Evolutionary conservation across 345 rosid species (phyloP).

Genomic region (Ricinus communis): DNA sequence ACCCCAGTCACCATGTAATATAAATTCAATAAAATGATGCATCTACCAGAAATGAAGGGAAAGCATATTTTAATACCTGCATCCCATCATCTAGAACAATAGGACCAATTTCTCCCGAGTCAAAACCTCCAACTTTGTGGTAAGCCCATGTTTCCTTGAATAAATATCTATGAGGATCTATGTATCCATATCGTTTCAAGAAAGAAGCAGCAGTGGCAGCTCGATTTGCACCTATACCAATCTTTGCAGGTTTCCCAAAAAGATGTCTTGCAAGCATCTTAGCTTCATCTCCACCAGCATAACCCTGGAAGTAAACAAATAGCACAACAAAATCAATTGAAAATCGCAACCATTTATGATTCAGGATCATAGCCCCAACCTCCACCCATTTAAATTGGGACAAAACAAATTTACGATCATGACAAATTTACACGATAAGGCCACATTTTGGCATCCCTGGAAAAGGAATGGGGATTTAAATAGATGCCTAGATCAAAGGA

Average conservation of each 20-base stretch:
- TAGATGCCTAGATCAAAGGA: too few species aligned
- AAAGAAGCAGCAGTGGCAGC: slow-evolving; percentile 56
- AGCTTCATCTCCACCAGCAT: slow-evolving; percentile 90
- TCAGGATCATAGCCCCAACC: too few species aligned
- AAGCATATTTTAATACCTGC: slow-evolving; percentile 55
- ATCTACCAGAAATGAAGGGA: background rate
- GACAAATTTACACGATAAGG: too few species aligned
- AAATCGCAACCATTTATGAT: background rate
- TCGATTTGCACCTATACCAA: slow-evolving; percentile 75
- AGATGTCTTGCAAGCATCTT: slow-evolving; percentile 78
- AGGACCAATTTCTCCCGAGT: slow-evolving; percentile 41
- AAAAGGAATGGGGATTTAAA: too few species aligned
- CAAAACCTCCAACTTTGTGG: slow-evolving; percentile 20
- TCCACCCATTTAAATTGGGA: too few species aligned
- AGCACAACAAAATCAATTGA: background rate
- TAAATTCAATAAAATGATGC: background rate
- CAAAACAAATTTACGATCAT: too few species aligned
- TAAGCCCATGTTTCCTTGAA: slow-evolving; percentile 18
- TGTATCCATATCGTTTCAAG: slow-evolving; percentile 50
- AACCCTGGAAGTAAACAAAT: slow-evolving; percentile 48
- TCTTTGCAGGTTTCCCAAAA: slow-evolving; percentile 35
- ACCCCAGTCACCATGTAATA: background rate
- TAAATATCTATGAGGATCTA: slow-evolving; percentile 28
- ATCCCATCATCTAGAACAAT: slow-evolving; percentile 81
- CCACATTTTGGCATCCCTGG: too few species aligned